Evolutionary conservation across 495 filamentous ascomycete species (phyloP), one percentile per base, ranked within the genome.

Genomic region (Aspergillus bridgeri): DNA sequence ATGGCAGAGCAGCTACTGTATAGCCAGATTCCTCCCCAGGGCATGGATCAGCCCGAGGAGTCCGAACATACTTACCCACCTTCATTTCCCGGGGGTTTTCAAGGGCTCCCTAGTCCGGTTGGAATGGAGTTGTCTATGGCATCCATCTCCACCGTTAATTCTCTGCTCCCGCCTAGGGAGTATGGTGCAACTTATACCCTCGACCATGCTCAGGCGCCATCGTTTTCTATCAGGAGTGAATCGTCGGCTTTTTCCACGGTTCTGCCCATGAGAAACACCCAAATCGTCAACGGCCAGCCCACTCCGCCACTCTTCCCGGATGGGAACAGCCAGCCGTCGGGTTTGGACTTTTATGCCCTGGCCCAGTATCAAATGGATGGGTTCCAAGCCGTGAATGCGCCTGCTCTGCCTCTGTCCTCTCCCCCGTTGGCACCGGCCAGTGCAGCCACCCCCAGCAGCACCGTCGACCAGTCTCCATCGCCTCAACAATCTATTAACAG

Each of bases 271-370:
- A 64, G 69, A 46, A 70, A 75, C 49, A 57, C 72, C 18, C 71
- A 72, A 38, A 68, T 78, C 27, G 69, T 70, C 44, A 75, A 78
- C 49, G 75, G 75, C 18, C 75, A 77, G 29, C 73, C 74, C 21
- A 78, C 75, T 2, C 75, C 75, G 3, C 74, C 74, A 0, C 73
- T 71, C 8, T 68, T 67, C 46, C 64, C 70, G 19, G 74, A 71
- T 27, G 63, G 60, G 21, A 51, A 29, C 25, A 1, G 15, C 8
- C 48, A 29, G 17, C 3, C 8, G 55, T 57, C 57, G 46, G 63
- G 63, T 0, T 13, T 38, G 9, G 61, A 60, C 15, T 60, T 69
- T 1, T 63, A 64, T 27, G 7, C 48, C 25, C 13, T 51, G 13
- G 15, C 25, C 11, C 24, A 38, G 24, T 51, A 51, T 51, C 5